These are phyloP conservation scores for Tetrahymena malaccensis DNA, from an alignment of 73 alveolate genomes.

Conservation along the genomic window DNA sequence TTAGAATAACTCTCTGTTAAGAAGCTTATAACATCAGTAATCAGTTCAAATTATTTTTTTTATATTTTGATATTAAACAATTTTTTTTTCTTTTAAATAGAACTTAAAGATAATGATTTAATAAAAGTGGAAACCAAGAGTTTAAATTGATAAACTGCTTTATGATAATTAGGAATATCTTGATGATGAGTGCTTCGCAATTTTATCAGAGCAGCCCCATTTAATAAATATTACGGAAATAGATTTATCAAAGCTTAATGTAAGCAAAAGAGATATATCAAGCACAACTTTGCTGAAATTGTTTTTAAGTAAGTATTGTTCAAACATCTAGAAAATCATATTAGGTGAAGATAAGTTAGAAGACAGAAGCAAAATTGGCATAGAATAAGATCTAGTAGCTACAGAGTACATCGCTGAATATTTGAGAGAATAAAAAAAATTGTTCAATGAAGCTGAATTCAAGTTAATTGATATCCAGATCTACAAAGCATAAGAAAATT, in stretches of 20 bases:
- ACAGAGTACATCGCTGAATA: background rate
- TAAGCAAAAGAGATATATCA: background rate
- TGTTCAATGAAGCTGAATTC: background rate
- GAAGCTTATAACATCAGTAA: background rate
- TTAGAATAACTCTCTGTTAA: background rate
- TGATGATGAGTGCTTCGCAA: background rate
- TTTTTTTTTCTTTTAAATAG: background rate
- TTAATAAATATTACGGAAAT: background rate
- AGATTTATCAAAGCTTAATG: background rate
- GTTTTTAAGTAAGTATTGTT: background rate
- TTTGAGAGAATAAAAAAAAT: background rate
- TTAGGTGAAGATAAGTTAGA: background rate
- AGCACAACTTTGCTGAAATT: background rate
- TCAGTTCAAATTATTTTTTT: background rate
- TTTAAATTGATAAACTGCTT: background rate
- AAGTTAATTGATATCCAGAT: background rate
- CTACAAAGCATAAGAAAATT: background rate
- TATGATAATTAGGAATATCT: background rate
- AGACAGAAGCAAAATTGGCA: background rate
- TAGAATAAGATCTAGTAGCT: background rate
- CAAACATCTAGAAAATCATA: background rate
- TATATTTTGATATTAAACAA: background rate
- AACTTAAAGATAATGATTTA: background rate
- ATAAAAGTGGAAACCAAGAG: background rate
- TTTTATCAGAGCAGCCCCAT: background rate